Conservation (phyloP, 1,139 yeast genomes). For the Saccharomyces hybrid region DNA sequence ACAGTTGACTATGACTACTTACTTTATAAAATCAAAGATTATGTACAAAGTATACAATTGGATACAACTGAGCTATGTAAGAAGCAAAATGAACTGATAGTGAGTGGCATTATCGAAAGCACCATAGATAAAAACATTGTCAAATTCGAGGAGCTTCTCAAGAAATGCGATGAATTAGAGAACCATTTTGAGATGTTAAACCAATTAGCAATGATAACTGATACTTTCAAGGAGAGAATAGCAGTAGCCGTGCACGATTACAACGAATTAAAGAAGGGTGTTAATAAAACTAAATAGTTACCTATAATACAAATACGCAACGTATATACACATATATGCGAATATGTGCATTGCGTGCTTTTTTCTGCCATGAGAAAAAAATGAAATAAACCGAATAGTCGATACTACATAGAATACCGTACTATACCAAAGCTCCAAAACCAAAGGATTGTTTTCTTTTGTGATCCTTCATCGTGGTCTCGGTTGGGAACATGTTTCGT, state of each 20-base stretch:
- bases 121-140: conserved; percentile 41
- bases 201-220: conserved; percentile 40
- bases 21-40: conserved; percentile 51
- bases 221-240: conserved; percentile 26
- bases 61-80: conserved; percentile 34
- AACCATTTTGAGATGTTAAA: conserved; percentile 58
- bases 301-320: conserved; percentile 1
- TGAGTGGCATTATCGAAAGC: conserved; percentile 33
- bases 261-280: conserved; percentile 7
- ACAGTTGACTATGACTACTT: conserved; percentile 58
- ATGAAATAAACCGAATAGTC: neutral
- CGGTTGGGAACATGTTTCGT: neutral
- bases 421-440: neutral
- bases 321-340: neutral
- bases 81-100: conserved; percentile 26
- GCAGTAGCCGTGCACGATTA: conserved; percentile 14
- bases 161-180: conserved; percentile 52
- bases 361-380: neutral
- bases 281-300: neutral
- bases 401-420: neutral
- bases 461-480: neutral
- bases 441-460: too few species aligned
- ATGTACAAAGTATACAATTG: conserved; percentile 37
- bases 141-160: conserved; percentile 38
- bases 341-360: too few species aligned